Evolutionary conservation across 257 asterid species (phyloP), one percentile per base, ranked within the genome.

Genomic region (Ligustrum vulgare): DNA sequence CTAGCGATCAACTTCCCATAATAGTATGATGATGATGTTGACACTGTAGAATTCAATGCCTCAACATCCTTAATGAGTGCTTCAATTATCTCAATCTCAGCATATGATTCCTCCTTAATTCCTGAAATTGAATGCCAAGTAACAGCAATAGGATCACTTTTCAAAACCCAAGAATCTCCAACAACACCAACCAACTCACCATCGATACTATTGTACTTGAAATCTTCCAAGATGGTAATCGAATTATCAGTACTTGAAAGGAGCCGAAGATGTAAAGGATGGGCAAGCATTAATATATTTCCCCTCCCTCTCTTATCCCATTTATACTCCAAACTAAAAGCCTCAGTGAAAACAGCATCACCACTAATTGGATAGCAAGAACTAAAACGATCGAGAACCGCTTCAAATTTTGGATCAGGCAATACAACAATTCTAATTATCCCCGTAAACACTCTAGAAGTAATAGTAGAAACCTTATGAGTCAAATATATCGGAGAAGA

Each of bases 261-360:
- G 73, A 92, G 96, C 78, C 54, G 71, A 23, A 86, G 89, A 81
- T 94, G 99, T 51, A 94, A 93, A 62, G 99, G 97, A 76, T 94
- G 93, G 18, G 99, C 99, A 16, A 94, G 93, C 96, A 94, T 94
- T 28, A 94, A 79, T 84, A 94, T 73, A 75, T 91, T 94, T 2
- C 98, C 99, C 91, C 89, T 88, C 3, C 99, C 98, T 75, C 80
- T 91, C 83, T 85, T 91, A 36, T 92, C 91, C 97, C 97, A 94
- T 75, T 75, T 92, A 77, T 94, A 94, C 81, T 91, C 96, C 88
- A 92, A 65, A 67, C 75, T 79, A 68, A 86, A 94, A 51, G 98
- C 96, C 77, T 78, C 83, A 0, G 83, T 80, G 67, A 91, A 86
- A 69, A 73, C 81, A 69, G 93, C 96, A 47, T 79, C 85, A 69